Evolutionary conservation across 2,329 filamentous ascomycete genomes (phyloP).

Genomic region (Colletotrichum higginsianum): DNA sequence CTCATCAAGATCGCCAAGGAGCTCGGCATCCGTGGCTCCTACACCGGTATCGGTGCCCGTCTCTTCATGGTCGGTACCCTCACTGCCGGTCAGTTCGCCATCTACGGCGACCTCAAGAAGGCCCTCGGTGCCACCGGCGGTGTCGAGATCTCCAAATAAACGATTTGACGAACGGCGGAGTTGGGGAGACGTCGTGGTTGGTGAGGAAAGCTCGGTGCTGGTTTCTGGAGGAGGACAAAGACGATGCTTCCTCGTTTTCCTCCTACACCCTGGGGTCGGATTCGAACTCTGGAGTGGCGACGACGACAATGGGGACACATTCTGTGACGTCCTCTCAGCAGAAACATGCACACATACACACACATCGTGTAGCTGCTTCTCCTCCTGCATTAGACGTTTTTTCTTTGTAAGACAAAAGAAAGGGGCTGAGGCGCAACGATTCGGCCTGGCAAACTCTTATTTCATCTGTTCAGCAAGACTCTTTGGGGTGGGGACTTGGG

Average conservation of each 20-base stretch:
- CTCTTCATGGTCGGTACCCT: constrained; percentile 77
- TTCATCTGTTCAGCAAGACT: constrained; percentile 38
- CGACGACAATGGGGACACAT: constrained; percentile 31
- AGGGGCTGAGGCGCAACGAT: constrained; percentile 32
- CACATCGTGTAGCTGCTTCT: constrained; percentile 9
- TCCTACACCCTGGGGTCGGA: constrained; percentile 21
- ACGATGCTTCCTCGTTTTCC: constrained; percentile 9
- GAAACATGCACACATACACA: not conserved
- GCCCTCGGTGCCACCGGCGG: constrained; percentile 80
- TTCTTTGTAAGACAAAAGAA: constrained; percentile 29
- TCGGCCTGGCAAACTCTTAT: constrained; percentile 35
- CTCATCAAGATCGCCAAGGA: constrained; percentile 91
- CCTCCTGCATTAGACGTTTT: constrained; percentile 19
- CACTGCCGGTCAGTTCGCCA: constrained; percentile 88
- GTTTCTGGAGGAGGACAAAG: constrained; percentile 27
- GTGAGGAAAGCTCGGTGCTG: constrained; percentile 34
- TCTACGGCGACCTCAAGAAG: constrained; percentile 80
- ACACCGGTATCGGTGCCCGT: constrained; percentile 84
- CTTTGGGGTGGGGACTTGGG: constrained; percentile 37
- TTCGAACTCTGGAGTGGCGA: constrained; percentile 27
- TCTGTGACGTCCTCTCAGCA: constrained; percentile 38
- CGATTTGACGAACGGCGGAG: constrained; percentile 7
- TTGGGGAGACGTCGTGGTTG: constrained; percentile 13
- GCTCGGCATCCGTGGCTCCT: constrained; percentile 84
- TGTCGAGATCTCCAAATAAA: constrained; percentile 76